Evolutionary conservation across 2,329 filamentous ascomycete genomes (phyloP).

Genomic region (Cyanodermella asteris): DNA sequence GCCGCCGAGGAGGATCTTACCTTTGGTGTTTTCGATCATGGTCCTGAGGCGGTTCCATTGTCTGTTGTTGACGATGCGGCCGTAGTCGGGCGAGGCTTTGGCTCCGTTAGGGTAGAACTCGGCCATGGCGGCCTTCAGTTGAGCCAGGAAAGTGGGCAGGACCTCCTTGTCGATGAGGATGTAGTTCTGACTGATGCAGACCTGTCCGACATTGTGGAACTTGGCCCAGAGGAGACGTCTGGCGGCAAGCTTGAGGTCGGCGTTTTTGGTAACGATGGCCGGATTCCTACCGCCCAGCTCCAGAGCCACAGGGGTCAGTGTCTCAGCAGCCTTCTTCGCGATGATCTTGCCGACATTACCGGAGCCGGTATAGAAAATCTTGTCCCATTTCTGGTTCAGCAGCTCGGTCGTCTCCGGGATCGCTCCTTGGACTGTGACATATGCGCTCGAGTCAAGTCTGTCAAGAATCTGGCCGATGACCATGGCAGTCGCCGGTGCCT

Average conservation of each 20-base stretch:
- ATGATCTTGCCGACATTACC: conserved; percentile 64
- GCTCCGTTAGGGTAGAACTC: conserved; percentile 72
- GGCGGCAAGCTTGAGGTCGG: conserved; percentile 60
- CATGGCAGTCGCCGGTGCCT: conserved; percentile 51
- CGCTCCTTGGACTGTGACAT: conserved; percentile 57
- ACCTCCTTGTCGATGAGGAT: conserved; percentile 59
- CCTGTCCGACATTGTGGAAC: conserved; percentile 64
- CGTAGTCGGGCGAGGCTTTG: conserved; percentile 55
- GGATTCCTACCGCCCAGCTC: conserved; percentile 88
- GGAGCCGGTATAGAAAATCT: conserved; percentile 90
- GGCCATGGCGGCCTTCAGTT: conserved; percentile 47
- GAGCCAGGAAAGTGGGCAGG: conserved; percentile 47
- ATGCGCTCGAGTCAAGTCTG: conserved; percentile 56
- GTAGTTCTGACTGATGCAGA: conserved; percentile 89
- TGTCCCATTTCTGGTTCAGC: conserved; percentile 82
- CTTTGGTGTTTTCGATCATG: conserved; percentile 67
- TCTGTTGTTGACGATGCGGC: conserved; percentile 56
- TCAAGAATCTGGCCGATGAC: conserved; percentile 61
- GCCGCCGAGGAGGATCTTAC: conserved; percentile 74
- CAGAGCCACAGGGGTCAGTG: conserved; percentile 67
- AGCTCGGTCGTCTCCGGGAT: conserved; percentile 61
- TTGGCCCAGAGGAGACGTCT: conserved; percentile 78
- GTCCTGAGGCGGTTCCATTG: conserved; percentile 70
- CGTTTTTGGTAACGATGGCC: conserved; percentile 69
- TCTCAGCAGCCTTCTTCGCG: conserved; percentile 69